Base-by-base conservation (phyloP, 2,329 filamentous ascomycete species). In the Calonectria pseudoreteaudii region DNA sequence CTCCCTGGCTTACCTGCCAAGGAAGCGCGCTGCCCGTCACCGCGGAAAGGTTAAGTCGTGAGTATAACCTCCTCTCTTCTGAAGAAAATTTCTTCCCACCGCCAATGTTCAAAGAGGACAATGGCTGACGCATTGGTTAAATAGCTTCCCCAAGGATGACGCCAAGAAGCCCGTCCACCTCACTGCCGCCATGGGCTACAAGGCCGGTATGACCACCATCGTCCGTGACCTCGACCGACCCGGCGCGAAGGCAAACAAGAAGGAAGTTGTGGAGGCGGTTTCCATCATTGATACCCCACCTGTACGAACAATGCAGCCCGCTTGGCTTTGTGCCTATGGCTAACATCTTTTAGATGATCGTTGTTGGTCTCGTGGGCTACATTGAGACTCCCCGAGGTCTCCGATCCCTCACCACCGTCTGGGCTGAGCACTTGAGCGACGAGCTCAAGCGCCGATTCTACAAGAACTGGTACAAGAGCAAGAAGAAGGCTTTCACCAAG, bases 401-500 rank as follows among this genome's bases (percentile, higher is more conserved):
- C 85, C 96, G 97, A 88, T 99, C 97, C 81, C 95, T 99, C 89
- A 98, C 96, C 88, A 98, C 97, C 86, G 95, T 99, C 87, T 99
- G 97, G 97, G 97, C 97, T 86, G 97, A 98, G 93, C 97, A 99
- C 89, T 89, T 99, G 89, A 95, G 94, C 90, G 97, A 99, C 89
- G 97, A 98, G 91, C 87, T 99, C 89, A 98, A 98, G 94, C 95
- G 97, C 86, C 95, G 97, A 87, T 99, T 99, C 95, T 99, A 99
- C 95, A 98, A 98, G 95, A 99, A 99, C 94, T 99, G 97, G 97
- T 99, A 99, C 94, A 98, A 98, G 94, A 95, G 93, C 93, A 99
- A 99, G 96, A 98, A 98, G 95, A 99, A 99, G 96, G 97, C 97
- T 78, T 99, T 99, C 92, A 99, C 97, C 92, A 98, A 98, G 92